Percentiles rank a stretch among this genome's conserved stretches.
Conservation (phyloP, 306 rosid genomes). For the Sesbania bispinosa region DNA sequence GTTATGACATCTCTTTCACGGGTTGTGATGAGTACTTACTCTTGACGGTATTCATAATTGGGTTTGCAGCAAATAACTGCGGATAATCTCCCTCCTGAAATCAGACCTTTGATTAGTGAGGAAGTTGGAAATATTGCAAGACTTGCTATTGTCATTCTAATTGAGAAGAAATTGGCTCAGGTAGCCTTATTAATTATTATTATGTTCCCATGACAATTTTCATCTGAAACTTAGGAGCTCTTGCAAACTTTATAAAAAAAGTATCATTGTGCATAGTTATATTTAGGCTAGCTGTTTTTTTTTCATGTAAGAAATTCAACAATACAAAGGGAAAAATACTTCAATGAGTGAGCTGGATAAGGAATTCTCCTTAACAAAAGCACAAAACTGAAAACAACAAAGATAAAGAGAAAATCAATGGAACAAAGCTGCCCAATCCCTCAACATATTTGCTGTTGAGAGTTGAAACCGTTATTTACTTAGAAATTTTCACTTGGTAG, state of each 20-base stretch:
- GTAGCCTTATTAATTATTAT: constrained; percentile 27
- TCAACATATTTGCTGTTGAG: background rate
- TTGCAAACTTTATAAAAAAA: background rate
- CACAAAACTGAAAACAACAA: background rate
- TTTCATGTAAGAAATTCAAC: background rate
- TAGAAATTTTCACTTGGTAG: background rate
- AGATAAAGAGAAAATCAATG: background rate
- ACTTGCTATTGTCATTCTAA: constrained; percentile 53
- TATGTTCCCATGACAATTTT: background rate
- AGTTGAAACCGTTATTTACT: background rate
- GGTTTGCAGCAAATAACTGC: constrained; percentile 68
- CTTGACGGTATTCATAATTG: background rate
- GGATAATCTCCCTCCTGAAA: constrained; percentile 48
- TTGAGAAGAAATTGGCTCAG: constrained; percentile 56
- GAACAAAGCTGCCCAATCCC: background rate
- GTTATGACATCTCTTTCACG: no score
- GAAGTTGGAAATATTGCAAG: constrained; percentile 55
- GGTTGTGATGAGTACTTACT: background rate
- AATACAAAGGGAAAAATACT: background rate
- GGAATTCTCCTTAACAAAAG: background rate
- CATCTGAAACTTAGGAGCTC: constrained; percentile 16
- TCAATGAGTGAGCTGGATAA: background rate
- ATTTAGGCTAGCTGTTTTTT: background rate
- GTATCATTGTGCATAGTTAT: background rate
- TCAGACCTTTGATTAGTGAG: constrained; percentile 37